phyloP scores from a whole-genome alignment of 139 green algal genomes.

The Auxenochlorella pyrenoidosa region DNA sequence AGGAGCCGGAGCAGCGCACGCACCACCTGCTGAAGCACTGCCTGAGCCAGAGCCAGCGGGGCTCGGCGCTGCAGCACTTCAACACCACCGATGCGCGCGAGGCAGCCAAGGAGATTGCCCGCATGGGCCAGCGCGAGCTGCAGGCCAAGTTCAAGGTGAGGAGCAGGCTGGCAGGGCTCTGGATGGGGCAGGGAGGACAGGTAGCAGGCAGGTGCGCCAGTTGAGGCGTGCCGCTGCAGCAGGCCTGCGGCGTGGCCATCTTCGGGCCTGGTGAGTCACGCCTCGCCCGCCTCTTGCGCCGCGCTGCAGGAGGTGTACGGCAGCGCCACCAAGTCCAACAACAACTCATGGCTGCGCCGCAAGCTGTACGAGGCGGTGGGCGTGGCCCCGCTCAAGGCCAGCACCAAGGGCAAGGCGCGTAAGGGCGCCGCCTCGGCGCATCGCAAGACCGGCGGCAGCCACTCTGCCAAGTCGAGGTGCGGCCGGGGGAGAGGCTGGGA shows the following conservation, averaged over 20 bases:
- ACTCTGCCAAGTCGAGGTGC: neutral
- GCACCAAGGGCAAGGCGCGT: constrained; percentile 44
- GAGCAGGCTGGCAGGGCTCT: neutral
- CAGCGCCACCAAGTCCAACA: constrained; percentile 54
- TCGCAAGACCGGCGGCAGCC: neutral
- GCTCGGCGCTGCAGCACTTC: constrained; percentile 47
- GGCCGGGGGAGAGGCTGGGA: neutral
- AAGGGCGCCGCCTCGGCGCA: constrained; percentile 8
- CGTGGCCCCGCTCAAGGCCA: constrained; percentile 47
- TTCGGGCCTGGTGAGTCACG: neutral
- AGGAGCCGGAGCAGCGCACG: constrained; percentile 9
- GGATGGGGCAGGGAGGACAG: neutral
- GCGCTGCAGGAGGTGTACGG: constrained; percentile 47
- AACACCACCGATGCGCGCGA: constrained; percentile 48
- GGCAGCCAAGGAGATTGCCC: constrained; percentile 47
- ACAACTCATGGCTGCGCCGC: constrained; percentile 60
- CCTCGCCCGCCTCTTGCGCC: too few relatives aligned
- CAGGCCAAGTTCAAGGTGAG: constrained; percentile 52
- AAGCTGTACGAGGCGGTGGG: constrained; percentile 61
- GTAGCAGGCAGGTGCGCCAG: too few relatives aligned
- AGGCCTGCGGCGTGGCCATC: too few relatives aligned
- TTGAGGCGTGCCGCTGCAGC: too few relatives aligned
- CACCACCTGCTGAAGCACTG: constrained; percentile 62
- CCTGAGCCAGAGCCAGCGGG: constrained; percentile 41
- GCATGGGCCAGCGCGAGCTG: constrained; percentile 61